Evolutionary conservation across 805 yeast genomes (phyloP).

Genomic region (Cyberlindnera mrakii): DNA sequence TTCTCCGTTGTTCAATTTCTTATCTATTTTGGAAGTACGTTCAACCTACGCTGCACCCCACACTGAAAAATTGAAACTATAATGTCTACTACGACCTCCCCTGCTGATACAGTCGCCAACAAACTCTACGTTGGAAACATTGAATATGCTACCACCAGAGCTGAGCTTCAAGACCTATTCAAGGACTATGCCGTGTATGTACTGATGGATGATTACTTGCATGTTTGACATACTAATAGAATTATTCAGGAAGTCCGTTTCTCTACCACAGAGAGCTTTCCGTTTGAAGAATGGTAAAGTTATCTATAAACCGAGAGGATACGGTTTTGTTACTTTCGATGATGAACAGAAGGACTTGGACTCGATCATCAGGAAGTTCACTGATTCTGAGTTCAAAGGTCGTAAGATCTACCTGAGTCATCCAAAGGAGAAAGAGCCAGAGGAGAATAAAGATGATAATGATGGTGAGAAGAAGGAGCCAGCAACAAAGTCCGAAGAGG

Average conservation of each 20-base stretch:
- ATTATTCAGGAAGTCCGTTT: background rate
- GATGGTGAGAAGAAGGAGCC: background rate
- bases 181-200: conserved; percentile 34
- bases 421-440: conserved; percentile 37
- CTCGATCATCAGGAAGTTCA: conserved; percentile 35
- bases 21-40: too few relatives aligned
- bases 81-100: background rate
- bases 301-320: conserved; percentile 43
- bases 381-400: conserved; percentile 38
- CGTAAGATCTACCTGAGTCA: conserved; percentile 45
- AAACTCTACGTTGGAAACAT: conserved; percentile 60
- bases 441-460: background rate
- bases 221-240: background rate
- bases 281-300: conserved; percentile 34
- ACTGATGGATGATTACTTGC: background rate
- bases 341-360: conserved; percentile 35
- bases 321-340: conserved; percentile 51
- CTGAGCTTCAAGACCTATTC: conserved; percentile 46
- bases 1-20: too few relatives aligned
- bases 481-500: conserved; percentile 12
- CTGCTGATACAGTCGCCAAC: conserved; percentile 22
- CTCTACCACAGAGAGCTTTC: conserved; percentile 32
- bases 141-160: conserved; percentile 56
- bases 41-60: too few relatives aligned
- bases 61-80: too few relatives aligned